A percentile compares a stretch with the other conserved stretches of the same genome.
These are phyloP conservation scores for Sporothrix schenckii DNA, from an alignment of 2,329 filamentous ascomycete genomes.

Conservation along the genomic window DNA sequence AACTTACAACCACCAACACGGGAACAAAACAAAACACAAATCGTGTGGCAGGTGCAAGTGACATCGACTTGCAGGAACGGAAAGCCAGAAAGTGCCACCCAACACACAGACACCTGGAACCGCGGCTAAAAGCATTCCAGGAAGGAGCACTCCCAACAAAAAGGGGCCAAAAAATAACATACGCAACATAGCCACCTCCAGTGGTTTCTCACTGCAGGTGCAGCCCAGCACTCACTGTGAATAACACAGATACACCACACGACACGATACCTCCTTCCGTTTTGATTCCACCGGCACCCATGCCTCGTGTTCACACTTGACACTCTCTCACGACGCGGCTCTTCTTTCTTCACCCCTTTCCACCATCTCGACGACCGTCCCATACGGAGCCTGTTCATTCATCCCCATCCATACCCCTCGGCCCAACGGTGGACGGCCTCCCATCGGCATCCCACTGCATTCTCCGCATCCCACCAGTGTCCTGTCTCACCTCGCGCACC, in stretches of 20 bases:
- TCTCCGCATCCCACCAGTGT: conserved; percentile 25
- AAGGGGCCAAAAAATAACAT: too few species aligned
- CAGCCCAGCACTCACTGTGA: not conserved
- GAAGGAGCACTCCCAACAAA: conserved; percentile 1
- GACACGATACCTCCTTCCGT: not conserved
- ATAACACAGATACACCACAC: not conserved
- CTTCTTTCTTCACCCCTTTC: not conserved
- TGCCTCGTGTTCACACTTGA: not conserved
- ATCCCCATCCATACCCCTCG: not conserved
- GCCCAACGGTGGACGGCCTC: not conserved
- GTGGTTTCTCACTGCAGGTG: not conserved
- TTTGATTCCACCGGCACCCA: not conserved
- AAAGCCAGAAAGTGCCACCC: conserved; percentile 5
- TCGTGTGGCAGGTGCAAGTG: conserved; percentile 17
- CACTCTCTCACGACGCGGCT: too few species aligned
- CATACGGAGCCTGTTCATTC: not conserved
- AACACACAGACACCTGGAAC: conserved; percentile 8
- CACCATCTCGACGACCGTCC: conserved; percentile 16
- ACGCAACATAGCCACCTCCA: conserved; percentile 2
- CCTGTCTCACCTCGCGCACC: conserved; percentile 16
- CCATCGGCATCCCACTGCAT: conserved; percentile 20
- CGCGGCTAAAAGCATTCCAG: conserved; percentile 3
- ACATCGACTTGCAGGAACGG: not conserved
- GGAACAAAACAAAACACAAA: not conserved
- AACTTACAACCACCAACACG: not conserved